These are phyloP conservation scores for Candida freyschussii DNA, from an alignment of 1,139 yeast species.

Conservation along the genomic window DNA sequence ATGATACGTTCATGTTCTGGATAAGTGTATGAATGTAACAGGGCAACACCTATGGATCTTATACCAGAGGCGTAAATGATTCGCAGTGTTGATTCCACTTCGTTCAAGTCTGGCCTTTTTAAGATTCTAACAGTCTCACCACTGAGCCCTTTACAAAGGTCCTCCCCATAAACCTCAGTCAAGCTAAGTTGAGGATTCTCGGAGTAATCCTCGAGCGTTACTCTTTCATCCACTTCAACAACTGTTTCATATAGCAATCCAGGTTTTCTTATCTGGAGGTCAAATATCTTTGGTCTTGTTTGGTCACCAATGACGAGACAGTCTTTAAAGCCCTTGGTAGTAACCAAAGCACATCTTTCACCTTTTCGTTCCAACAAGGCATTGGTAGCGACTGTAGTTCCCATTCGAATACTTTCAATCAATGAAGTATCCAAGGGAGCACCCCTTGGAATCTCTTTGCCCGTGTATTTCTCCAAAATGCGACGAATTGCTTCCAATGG, in stretches of 20 bases:
- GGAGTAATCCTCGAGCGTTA: slow-evolving; percentile 60
- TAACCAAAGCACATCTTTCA: slow-evolving; percentile 55
- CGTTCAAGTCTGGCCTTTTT: slow-evolving; percentile 40
- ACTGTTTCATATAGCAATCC: slow-evolving; percentile 59
- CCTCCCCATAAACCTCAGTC: slow-evolving; percentile 27
- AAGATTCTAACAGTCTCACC: slow-evolving; percentile 60
- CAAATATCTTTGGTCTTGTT: slow-evolving; percentile 56
- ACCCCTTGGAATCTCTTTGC: slow-evolving; percentile 46
- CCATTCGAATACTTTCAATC: slow-evolving; percentile 63
- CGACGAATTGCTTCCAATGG: slow-evolving; percentile 88
- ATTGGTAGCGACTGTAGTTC: slow-evolving; percentile 76
- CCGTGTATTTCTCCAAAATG: slow-evolving; percentile 56
- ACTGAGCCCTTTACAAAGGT: slow-evolving; percentile 47
- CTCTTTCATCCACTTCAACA: slow-evolving; percentile 67
- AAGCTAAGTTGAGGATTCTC: slow-evolving; percentile 46
- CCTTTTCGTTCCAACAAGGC: slow-evolving; percentile 70
- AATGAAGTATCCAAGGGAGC: slow-evolving; percentile 40
- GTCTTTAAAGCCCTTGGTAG: slow-evolving; percentile 66
- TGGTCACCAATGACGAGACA: slow-evolving; percentile 66
- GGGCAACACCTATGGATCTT: slow-evolving; percentile 60
- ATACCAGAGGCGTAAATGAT: slow-evolving; percentile 50
- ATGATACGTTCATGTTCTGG: slow-evolving; percentile 59
- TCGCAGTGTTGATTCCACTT: slow-evolving; percentile 37
- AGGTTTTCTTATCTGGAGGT: slow-evolving; percentile 51
- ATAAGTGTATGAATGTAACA: slow-evolving; percentile 65